phyloP scores from a whole-genome alignment of 352 stramenopile species.

The Phytophthora colocasiae region DNA sequence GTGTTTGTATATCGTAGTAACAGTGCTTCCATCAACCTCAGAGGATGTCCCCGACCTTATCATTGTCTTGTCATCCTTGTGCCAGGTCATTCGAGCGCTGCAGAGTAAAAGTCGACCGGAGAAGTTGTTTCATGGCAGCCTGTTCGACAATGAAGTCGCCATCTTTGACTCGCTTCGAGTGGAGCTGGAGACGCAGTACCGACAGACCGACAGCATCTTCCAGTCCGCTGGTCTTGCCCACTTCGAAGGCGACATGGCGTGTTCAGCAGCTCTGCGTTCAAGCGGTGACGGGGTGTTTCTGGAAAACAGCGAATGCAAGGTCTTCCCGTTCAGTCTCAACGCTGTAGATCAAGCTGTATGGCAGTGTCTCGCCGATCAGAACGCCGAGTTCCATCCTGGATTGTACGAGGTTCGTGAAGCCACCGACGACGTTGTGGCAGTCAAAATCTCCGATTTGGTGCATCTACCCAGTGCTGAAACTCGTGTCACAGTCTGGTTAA shows the following conservation, averaged over 20 bases:
- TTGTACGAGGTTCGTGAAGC: conserved; percentile 29
- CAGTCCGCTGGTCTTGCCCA: conserved; percentile 20
- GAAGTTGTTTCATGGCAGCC: conserved; percentile 13
- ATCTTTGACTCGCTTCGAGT: conserved; percentile 42
- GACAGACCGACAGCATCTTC: conserved; percentile 36
- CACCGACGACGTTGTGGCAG: conserved; percentile 18
- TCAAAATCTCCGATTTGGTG: conserved; percentile 40
- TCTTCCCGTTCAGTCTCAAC: conserved; percentile 40
- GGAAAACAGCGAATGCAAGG: conserved; percentile 43
- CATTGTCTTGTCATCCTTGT: conserved; percentile 5
- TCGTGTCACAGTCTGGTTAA: conserved; percentile 35
- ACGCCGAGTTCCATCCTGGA: conserved; percentile 26
- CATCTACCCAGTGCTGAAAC: conserved; percentile 31
- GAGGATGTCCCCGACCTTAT: conserved; percentile 17
- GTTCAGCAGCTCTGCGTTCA: conserved; percentile 14
- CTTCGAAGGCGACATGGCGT: conserved; percentile 43
- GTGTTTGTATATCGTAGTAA: conserved; percentile 28
- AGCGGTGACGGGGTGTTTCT: conserved; percentile 27
- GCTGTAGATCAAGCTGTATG: conserved; percentile 39
- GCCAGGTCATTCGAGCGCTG: conserved; percentile 2
- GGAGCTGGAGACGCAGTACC: conserved; percentile 38
- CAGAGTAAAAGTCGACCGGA: conserved; percentile 8
- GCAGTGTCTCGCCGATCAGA: conserved; percentile 30
- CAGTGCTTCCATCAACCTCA: conserved; percentile 26
- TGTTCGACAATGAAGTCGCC: conserved; percentile 32